These are phyloP conservation scores for Rhodofomes roseus DNA, from an alignment of 1,284 basidiomycete genomes.

Conservation along the genomic window DNA sequence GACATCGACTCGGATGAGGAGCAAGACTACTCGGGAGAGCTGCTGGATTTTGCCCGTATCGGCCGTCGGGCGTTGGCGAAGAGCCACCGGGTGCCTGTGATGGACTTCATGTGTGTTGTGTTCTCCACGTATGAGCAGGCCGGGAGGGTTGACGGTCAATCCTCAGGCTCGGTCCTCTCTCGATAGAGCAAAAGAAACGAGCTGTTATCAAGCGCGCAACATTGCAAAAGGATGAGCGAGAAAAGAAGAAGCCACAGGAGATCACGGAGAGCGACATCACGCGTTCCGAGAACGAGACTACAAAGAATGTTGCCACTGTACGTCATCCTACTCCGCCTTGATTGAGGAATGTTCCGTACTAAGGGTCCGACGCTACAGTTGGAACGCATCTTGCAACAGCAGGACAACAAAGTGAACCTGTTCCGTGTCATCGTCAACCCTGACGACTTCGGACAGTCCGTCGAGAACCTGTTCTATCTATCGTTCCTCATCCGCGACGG, in stretches of 20 bases:
- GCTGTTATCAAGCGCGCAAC: slow-evolving; percentile 55
- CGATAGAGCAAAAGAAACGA: slow-evolving; percentile 74
- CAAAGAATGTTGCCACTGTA: slow-evolving; percentile 70
- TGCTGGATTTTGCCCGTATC: slow-evolving; percentile 71
- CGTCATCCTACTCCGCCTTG: slow-evolving; percentile 16
- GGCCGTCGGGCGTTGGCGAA: slow-evolving; percentile 71
- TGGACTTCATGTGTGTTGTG: slow-evolving; percentile 72
- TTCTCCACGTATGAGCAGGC: neutral
- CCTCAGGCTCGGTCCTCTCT: slow-evolving; percentile 72
- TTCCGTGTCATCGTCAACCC: slow-evolving; percentile 88
- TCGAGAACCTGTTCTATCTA: slow-evolving; percentile 92
- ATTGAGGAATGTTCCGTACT: neutral
- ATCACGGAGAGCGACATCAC: slow-evolving; percentile 74
- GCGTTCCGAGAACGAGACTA: slow-evolving; percentile 77
- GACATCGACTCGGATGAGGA: slow-evolving; percentile 29
- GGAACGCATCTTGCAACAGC: slow-evolving; percentile 46
- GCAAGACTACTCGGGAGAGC: slow-evolving; percentile 36
- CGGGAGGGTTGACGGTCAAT: neutral
- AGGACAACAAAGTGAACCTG: slow-evolving; percentile 58
- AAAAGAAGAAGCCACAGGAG: slow-evolving; percentile 68
- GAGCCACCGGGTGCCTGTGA: slow-evolving; percentile 67
- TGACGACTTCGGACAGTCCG: slow-evolving; percentile 83
- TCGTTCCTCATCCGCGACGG: slow-evolving; percentile 89
- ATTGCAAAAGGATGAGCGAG: slow-evolving; percentile 70
- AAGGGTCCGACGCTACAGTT: slow-evolving; percentile 37